Evolutionary conservation across 495 filamentous ascomycete species (phyloP).

Genomic region (Diplogelasinospora grovesii): DNA sequence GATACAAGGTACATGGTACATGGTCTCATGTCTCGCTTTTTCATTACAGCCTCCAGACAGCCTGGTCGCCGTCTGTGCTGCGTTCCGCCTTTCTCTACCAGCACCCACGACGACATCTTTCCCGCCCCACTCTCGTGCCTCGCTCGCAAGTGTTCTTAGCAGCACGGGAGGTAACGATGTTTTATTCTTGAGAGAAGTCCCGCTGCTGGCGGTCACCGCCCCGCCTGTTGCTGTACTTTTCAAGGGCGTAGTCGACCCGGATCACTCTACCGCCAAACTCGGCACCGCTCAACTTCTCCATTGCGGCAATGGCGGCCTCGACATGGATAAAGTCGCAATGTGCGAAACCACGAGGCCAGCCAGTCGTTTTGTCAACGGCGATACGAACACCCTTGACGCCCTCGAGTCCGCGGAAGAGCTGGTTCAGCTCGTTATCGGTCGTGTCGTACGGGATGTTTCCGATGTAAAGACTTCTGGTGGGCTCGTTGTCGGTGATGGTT

Average conservation of each 20-base stretch:
- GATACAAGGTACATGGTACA: no score
- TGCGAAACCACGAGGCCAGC: conserved; percentile 80
- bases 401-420: conserved; percentile 63
- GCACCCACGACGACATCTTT: no score
- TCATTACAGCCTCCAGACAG: no score
- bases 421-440: conserved; percentile 79
- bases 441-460: conserved; percentile 89
- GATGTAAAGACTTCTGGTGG: conserved; percentile 69
- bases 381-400: conserved; percentile 79
- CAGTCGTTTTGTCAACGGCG: conserved; percentile 81
- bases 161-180: no score
- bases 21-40: no score
- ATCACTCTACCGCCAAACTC: conserved; percentile 60
- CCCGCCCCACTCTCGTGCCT: no score
- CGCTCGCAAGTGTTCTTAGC: no score
- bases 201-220: not conserved
- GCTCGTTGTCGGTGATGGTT: conserved; percentile 23
- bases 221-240: conserved; percentile 4
- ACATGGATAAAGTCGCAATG: conserved; percentile 79
- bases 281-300: conserved; percentile 48
- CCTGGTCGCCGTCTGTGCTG: no score
- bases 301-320: conserved; percentile 51
- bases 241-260: conserved; percentile 54
- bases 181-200: not conserved
- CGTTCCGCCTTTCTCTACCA: no score